Conservation (phyloP, 2,329 filamentous ascomycete species). For the Graphilbum ipis-grandicollis region DNA sequence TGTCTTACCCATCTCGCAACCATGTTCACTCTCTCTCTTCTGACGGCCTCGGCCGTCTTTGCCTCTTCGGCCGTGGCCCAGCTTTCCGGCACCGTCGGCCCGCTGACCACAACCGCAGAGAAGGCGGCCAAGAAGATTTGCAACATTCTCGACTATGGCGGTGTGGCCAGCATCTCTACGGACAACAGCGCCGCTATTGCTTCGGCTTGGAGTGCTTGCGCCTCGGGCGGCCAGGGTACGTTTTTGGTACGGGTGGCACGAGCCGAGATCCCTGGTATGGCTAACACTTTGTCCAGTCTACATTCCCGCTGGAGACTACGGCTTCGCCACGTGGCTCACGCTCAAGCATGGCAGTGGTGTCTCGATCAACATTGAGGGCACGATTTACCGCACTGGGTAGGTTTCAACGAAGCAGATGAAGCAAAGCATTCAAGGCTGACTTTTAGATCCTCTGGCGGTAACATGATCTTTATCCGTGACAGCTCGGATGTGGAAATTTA, state of each 20-base stretch:
- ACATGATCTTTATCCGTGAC: constrained; percentile 12
- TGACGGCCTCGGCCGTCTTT: background rate
- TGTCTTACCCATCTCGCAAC: no score
- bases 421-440: background rate
- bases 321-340: constrained; percentile 10
- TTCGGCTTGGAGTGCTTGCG: constrained; percentile 31
- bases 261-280: background rate
- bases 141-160: constrained; percentile 34
- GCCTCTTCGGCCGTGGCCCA: constrained; percentile 13
- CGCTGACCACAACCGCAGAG: constrained; percentile 19
- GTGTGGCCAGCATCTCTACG: constrained; percentile 28
- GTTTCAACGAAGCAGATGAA: background rate
- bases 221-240: constrained; percentile 20
- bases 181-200: constrained; percentile 30
- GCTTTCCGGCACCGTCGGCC: constrained; percentile 24
- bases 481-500: constrained; percentile 28
- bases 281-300: constrained; percentile 6
- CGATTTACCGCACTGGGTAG: constrained; percentile 10
- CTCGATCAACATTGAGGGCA: constrained; percentile 9
- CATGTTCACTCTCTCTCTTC: background rate
- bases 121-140: constrained; percentile 29
- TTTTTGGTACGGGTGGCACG: background rate
- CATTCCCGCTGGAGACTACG: constrained; percentile 9
- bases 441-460: constrained; percentile 6
- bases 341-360: constrained; percentile 6